Percentiles rank a stretch among this genome's conserved stretches.
phyloP scores from a whole-genome alignment of 106 monocot genomes.

The Allium sativum region DNA sequence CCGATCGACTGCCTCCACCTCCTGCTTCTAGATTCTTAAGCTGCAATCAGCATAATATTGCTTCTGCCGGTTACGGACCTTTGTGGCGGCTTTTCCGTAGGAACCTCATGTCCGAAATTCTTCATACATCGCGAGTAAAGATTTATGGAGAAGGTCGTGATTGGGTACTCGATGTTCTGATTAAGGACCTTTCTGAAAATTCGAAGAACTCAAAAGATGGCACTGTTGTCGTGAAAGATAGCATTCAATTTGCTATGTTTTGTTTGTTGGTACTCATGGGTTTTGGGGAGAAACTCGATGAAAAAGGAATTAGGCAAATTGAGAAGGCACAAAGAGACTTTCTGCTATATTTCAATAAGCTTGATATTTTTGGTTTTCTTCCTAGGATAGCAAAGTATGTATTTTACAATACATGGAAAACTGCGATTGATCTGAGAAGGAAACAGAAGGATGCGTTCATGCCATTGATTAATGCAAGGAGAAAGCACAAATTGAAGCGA shows the following conservation, averaged over 20 bases:
- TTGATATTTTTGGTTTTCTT: conserved; percentile 1
- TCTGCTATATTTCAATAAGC: not conserved
- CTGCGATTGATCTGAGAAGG: not conserved
- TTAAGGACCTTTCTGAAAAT: not conserved
- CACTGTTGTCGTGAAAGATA: conserved; percentile 5
- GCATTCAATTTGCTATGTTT: conserved; percentile 21
- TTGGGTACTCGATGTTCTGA: conserved; percentile 17
- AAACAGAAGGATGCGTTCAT: conserved; percentile 1
- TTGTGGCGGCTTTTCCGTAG: conserved; percentile 34
- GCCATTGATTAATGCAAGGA: conserved; percentile 4
- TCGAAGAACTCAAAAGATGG: not conserved
- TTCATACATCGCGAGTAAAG: conserved; percentile 17
- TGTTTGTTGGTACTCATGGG: conserved; percentile 13
- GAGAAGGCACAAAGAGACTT: not conserved
- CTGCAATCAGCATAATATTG: conserved; percentile 14
- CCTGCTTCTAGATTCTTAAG: not conserved
- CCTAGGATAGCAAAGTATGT: not conserved
- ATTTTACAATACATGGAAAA: not conserved
- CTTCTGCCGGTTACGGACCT: conserved; percentile 18
- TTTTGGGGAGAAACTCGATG: conserved; percentile 16
- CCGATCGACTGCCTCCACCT: conserved; percentile 4
- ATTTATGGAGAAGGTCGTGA: conserved; percentile 13
- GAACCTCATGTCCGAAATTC: conserved; percentile 21
- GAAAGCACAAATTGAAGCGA: not conserved
- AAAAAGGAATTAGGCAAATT: conserved; percentile 6